Evolutionary conservation across 202 grass and related monocot genomes (phyloP), one percentile per base, ranked within the genome.

Genomic region (Bolboschoenoplectus hybrid): DNA sequence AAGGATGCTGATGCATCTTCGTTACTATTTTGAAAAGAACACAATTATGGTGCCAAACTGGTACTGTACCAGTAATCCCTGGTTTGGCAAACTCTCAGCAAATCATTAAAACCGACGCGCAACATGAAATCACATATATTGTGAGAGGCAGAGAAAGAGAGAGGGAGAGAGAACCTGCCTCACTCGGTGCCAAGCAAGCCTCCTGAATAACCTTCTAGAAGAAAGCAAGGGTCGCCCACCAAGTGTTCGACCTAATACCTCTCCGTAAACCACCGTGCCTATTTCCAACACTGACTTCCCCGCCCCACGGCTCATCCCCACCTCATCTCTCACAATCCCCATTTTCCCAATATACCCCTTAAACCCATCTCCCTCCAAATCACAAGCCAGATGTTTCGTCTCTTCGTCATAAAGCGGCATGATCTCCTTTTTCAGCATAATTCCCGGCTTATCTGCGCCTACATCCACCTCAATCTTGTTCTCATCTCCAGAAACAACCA

Each of bases 181-280:
- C 91, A 87, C 89, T 92, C 96, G 92, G 87, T 92, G 93, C 91
- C 91, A 98, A 19, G 93, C 93, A 41, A 95, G 89, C 84, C 85
- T 92, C 85, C 93, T 90, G 81, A 94, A 98, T 79, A 98, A 87
- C 85, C 91, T 75, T 85, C 93, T 92, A 8, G 89, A 79, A 34
- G 96, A 98, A 81, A 98, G 85, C 85, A 98, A 50, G 66, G 91
- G 96, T 36, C 93, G 93, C 69, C 91, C 91, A 14, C 96, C 85
- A 88, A 98, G 91, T 84, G 93, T 95, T 82, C 91, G 96, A 85
- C 96, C 93, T 12, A 98, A 90, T 49, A 94, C 90, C 90, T 98
- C 91, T 0, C 86, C 84, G n/a, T 93, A 98, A 77, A 98, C 87
- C 74, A 98, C 67, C 20, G 86, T 84, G 51, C 96, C 96, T 17